These are phyloP conservation scores for Phaffomyces thermotolerans DNA, from an alignment of 805 yeast genomes.

Conservation along the genomic window DNA sequence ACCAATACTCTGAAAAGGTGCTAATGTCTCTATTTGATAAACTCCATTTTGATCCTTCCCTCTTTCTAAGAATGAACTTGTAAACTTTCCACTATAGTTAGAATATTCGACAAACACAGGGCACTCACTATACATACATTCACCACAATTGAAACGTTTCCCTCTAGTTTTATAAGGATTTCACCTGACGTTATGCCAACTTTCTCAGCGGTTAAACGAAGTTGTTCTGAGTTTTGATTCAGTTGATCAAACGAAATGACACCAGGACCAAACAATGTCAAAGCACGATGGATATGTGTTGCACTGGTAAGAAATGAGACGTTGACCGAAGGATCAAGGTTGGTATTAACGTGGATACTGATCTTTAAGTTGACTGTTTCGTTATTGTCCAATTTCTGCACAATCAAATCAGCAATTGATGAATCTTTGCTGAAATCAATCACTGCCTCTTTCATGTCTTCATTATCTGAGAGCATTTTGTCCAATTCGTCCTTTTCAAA, in stretches of 20 bases:
- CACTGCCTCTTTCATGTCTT: too few species aligned
- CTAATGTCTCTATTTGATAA: too few species aligned
- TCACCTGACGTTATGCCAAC: conserved; percentile 5
- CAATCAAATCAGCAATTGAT: not conserved
- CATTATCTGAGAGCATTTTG: too few species aligned
- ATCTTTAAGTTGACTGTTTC: not conserved
- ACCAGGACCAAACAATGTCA: conserved; percentile 4
- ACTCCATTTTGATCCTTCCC: too few species aligned
- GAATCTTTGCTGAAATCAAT: not conserved
- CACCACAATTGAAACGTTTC: not conserved
- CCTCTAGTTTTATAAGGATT: not conserved
- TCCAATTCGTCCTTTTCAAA: too few species aligned
- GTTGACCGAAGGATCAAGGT: too few species aligned
- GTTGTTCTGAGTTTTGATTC: not conserved
- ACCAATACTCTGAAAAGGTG: too few species aligned
- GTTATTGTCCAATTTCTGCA: not conserved
- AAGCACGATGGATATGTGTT: not conserved
- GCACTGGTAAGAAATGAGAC: not conserved
- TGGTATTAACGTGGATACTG: not conserved
- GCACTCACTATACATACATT: not conserved
- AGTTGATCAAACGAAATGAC: not conserved
- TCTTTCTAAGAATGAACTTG: too few species aligned
- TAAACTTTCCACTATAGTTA: too few species aligned
- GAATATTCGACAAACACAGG: not conserved
- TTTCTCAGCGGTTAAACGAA: not conserved